Evolutionary conservation across 805 yeast species (phyloP).

Genomic region (Metschnikowia santaceciliae): DNA sequence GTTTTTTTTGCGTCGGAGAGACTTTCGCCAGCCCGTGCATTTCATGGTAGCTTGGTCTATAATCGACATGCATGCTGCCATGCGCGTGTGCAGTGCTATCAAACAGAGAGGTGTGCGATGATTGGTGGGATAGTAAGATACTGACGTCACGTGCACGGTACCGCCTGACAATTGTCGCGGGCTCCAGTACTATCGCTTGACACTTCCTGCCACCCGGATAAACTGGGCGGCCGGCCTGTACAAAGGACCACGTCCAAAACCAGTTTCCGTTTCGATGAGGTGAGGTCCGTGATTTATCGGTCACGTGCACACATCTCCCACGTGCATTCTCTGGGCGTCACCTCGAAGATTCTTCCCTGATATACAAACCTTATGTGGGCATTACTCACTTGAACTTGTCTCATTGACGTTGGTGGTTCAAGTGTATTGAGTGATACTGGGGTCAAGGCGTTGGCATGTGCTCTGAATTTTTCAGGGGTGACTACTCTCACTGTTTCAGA

Average conservation of each 20-base stretch:
- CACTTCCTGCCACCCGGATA: neutral
- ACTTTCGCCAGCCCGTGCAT: neutral
- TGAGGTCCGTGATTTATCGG: too few relatives aligned
- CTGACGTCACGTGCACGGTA: neutral
- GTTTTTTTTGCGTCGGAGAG: neutral
- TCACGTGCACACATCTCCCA: too few relatives aligned
- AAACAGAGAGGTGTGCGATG: neutral
- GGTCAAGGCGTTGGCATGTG: too few relatives aligned
- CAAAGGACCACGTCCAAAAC: neutral
- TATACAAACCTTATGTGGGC: too few relatives aligned
- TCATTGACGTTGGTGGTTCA: too few relatives aligned
- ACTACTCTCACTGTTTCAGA: too few relatives aligned
- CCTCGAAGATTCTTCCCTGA: too few relatives aligned
- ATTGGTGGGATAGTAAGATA: slow-evolving; percentile 4
- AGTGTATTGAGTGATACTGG: too few relatives aligned
- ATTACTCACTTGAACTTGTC: too few relatives aligned
- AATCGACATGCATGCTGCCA: slow-evolving; percentile 3
- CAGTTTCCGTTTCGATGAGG: too few relatives aligned
- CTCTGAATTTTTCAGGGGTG: too few relatives aligned
- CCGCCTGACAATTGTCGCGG: neutral
- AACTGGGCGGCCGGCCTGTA: neutral
- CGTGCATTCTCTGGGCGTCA: too few relatives aligned
- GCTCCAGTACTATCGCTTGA: neutral
- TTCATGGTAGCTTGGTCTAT: neutral
- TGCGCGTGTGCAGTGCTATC: slow-evolving; percentile 5